A percentile compares a stretch with the other conserved stretches of the same genome.
These are phyloP conservation scores for Candida methanosorbosa DNA, from an alignment of 805 yeast genomes.

Conservation along the genomic window DNA sequence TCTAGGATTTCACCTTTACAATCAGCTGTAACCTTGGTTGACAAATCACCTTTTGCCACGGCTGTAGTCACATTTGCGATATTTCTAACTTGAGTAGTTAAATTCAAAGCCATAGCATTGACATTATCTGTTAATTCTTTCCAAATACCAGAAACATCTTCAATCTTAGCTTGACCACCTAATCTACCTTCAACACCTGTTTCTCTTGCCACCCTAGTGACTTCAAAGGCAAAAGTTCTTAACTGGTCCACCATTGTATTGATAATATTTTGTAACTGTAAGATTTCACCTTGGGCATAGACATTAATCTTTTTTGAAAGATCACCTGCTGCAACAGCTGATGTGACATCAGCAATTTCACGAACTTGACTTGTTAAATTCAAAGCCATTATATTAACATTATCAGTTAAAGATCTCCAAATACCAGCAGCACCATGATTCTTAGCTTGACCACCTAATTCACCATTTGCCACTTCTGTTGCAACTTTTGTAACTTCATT, in stretches of 20 bases:
- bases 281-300: conserved; percentile 86
- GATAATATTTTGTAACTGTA: conserved; percentile 78
- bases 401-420: conserved; percentile 79
- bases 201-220: conserved; percentile 79
- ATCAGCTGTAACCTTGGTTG: conserved; percentile 79
- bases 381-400: conserved; percentile 82
- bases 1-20: conserved; percentile 75
- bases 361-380: conserved; percentile 81
- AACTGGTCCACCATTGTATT: conserved; percentile 86
- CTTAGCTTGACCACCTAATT: conserved; percentile 82
- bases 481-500: conserved; percentile 79
- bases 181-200: conserved; percentile 85
- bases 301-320: conserved; percentile 76
- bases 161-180: conserved; percentile 82
- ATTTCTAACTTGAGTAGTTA: conserved; percentile 82
- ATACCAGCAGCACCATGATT: conserved; percentile 81
- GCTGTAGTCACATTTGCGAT: conserved; percentile 86
- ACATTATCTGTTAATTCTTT: conserved; percentile 79
- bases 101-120: conserved; percentile 82
- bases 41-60: conserved; percentile 75
- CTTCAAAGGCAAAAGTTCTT: conserved; percentile 77
- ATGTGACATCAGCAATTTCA: conserved; percentile 83
- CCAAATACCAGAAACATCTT: conserved; percentile 82
- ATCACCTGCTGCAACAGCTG: conserved; percentile 86
- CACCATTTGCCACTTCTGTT: conserved; percentile 86